Evolutionary conservation across 768 basidiomycete genomes (phyloP), one percentile per base, ranked within the genome.

Genomic region (Phylloporus arenicola): DNA sequence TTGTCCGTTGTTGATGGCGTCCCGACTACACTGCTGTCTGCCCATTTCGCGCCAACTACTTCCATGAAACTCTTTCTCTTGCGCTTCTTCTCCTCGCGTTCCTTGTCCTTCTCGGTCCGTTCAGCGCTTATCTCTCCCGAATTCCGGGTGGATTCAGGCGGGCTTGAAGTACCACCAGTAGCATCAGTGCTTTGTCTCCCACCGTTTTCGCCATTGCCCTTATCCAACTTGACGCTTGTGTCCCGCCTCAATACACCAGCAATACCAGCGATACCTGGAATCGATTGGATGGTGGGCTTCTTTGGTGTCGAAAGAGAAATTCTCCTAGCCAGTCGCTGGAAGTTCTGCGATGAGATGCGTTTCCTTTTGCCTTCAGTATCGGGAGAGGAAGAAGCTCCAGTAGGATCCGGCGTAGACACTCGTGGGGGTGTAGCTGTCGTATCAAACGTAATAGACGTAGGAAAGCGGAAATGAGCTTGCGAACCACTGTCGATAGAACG

Each of bases 331-430:
- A 92, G 63, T 16, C 87, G 78, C 64, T 89, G 87, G 74, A 92
- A 88, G 60, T 91, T 91, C 64, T 92, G 89, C 24, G 87, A 86
- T 9, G 87, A 83, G 51, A 87, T 88, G 17, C 87, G 79, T 63
- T 85, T 88, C 53, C 88, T 75, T 72, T 88, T 89, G 30, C 80
- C 80, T 59, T 88, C 88, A n/a, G 77, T 63, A 3, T 86, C 86
- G 1, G 75, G 75, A 54, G 86, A 81, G 4, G 62, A 53, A 55
- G 86, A 81, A 25, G 76, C 67, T 8, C 84, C 84, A 11, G 58
- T 39, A 2, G 77, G 78, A 59, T 89, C 86, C 6, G 88, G 86
- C 7, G 88, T 86, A n/a, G 79, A 81, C 33, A 76, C 77, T 27
- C 87, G 82, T 3, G 80, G 73, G n/a, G 84, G 83, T 4, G 81